These are phyloP conservation scores for Alternaria burnsii DNA, from an alignment of 2,329 filamentous ascomycete species.

Conservation along the genomic window DNA sequence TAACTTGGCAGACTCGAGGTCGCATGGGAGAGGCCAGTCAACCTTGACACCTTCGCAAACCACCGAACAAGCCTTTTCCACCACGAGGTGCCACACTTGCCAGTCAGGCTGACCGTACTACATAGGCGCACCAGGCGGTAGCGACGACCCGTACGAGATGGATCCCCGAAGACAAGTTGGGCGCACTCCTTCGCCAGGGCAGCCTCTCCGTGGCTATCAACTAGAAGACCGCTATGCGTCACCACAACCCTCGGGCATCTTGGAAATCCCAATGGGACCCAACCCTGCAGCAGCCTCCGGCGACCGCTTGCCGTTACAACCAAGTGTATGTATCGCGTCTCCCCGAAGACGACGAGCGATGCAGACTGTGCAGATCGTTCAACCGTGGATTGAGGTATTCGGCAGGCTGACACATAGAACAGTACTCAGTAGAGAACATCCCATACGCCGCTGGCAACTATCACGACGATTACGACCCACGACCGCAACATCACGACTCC, in stretches of 20 bases:
- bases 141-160: slow-evolving; percentile 53
- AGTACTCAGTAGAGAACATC: slow-evolving; percentile 77
- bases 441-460: slow-evolving; percentile 70
- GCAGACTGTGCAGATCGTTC: background rate
- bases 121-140: slow-evolving; percentile 29
- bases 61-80: slow-evolving; percentile 2
- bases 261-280: slow-evolving; percentile 75
- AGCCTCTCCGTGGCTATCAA: slow-evolving; percentile 80
- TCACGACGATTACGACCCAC: slow-evolving; percentile 61
- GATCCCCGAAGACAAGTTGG: slow-evolving; percentile 59
- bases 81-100: background rate
- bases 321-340: slow-evolving; percentile 70
- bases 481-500: slow-evolving; percentile 59
- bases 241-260: slow-evolving; percentile 53
- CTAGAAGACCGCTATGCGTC: slow-evolving; percentile 77
- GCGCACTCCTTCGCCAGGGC: slow-evolving; percentile 76
- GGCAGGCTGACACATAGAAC: slow-evolving; percentile 13
- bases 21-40: background rate
- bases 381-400: background rate
- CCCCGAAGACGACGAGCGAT: background rate
- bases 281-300: slow-evolving; percentile 66
- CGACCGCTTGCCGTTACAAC: slow-evolving; percentile 83
- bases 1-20: background rate
- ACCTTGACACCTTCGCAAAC: background rate
- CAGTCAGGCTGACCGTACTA: slow-evolving; percentile 18